Conservation (phyloP, 179 eudicot genomes). For the Beta macrorhiza region DNA sequence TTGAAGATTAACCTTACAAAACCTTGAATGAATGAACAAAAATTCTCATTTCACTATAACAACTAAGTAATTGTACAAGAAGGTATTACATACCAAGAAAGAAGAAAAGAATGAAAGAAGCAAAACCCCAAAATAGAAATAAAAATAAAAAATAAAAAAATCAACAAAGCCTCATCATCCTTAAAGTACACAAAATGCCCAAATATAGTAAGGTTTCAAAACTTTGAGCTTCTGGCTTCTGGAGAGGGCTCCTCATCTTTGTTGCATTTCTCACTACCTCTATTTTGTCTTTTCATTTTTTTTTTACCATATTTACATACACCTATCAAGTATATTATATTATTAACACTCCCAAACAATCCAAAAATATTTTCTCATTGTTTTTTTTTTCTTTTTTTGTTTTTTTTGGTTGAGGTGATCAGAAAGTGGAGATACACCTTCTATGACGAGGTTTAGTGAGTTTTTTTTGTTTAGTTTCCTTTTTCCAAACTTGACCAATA, state of each 20-base stretch:
- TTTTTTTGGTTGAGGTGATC: constrained; percentile 13
- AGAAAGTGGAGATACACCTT: constrained; percentile 83
- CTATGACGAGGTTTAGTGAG: constrained; percentile 61
- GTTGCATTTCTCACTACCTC: constrained; percentile 21
- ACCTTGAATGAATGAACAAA: constrained; percentile 12
- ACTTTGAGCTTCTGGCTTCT: constrained; percentile 45
- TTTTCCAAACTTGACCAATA: constrained; percentile 60
- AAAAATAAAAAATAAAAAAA: background rate
- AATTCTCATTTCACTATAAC: constrained; percentile 21
- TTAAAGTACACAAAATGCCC: constrained; percentile 34
- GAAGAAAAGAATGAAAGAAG: constrained; percentile 1
- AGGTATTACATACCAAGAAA: constrained; percentile 4
- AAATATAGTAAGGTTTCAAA: constrained; percentile 37
- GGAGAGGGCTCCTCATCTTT: constrained; percentile 60
- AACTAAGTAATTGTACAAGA: constrained; percentile 14
- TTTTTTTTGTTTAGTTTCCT: constrained; percentile 59
- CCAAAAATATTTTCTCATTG: background rate
- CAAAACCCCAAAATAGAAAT: background rate
- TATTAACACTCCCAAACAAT: constrained; percentile 4
- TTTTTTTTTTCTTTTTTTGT: background rate
- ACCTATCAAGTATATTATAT: too few relatives aligned
- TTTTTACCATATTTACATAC: constrained; percentile 13
- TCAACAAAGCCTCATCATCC: constrained; percentile 58
- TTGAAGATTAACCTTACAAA: background rate
- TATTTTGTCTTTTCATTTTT: background rate